Percentiles rank a stretch among this genome's conserved stretches.
Evolutionary conservation across 73 alveolate species (phyloP).

Genomic region (Breviolum minutum): DNA sequence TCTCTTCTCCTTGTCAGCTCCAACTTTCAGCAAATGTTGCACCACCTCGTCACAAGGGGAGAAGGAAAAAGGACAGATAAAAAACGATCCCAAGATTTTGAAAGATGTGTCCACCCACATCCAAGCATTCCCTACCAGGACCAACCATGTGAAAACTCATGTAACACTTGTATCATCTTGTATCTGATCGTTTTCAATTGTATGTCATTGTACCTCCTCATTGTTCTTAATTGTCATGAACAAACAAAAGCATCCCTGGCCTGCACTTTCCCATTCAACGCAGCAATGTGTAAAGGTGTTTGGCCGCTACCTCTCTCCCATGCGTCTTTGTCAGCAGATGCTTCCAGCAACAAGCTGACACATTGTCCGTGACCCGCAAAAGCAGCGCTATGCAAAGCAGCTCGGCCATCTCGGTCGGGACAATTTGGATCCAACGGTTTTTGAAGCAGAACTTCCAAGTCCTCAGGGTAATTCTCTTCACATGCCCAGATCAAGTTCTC

Average conservation of each 20-base stretch:
- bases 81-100: background rate
- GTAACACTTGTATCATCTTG: too few species aligned
- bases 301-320: slow-evolving; percentile 29
- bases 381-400: slow-evolving; percentile 31
- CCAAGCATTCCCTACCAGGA: too few species aligned
- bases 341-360: slow-evolving; percentile 39
- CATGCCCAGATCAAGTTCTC: slow-evolving; percentile 26
- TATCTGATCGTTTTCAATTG: too few species aligned
- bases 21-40: background rate
- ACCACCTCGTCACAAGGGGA: background rate
- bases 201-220: too few species aligned
- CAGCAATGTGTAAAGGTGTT: slow-evolving; percentile 12
- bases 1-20: slow-evolving; percentile 14
- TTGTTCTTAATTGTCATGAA: too few species aligned
- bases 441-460: slow-evolving; percentile 6
- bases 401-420: slow-evolving; percentile 43
- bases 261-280: slow-evolving; percentile 16
- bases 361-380: slow-evolving; percentile 10
- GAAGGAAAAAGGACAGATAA: background rate
- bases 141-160: too few species aligned
- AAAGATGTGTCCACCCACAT: background rate
- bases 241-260: background rate
- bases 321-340: slow-evolving; percentile 19
- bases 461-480: slow-evolving; percentile 31
- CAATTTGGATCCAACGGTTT: background rate